Evolutionary conservation across 1,139 yeast genomes (phyloP), one percentile per base, ranked within the genome.

Genomic region (Kluyveromyces sp.): DNA sequence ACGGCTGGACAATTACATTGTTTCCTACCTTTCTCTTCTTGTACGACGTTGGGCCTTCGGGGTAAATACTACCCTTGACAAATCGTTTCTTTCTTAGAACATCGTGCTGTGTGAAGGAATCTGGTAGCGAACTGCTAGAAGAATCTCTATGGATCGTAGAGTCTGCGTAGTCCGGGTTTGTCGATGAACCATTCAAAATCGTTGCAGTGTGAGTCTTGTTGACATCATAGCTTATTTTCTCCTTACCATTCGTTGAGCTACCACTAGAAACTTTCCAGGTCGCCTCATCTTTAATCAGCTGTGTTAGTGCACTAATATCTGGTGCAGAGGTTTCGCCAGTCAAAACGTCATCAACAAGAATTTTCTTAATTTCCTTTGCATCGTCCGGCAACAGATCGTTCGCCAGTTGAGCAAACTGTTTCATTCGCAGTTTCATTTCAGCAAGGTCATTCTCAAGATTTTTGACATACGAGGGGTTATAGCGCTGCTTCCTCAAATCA

Each of bases 401-500:
- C 22, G 54, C 56, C 1, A 58, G 39, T 26, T 49, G 56, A 18
- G 54, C 56, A 2, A 58, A 39, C 9, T 48, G 51, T 35, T 49
- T 49, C 28, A 65, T 45, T 36, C 53, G 54, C 2, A 49, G 46
- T 42, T 63, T 63, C 30, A 63, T 47, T n/a, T 51, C 46, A 9
- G 58, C 56, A 26, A 61, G 52, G 39, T 59, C 65, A 2, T 51
- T 48, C 43, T 66, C 69, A 34, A 67, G 48, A 1, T 60, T 49
- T 26, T 57, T 64, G 19, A 77, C 80, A 50, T 77, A 77, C 39
- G 68, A 68, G 6, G 71, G 73, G 0, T 75, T 68, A 3, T 77
- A 76, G 42, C 82, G 62, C 48, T 70, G 73, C 53, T 75, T 76
- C 39, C 83, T 61, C 66, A 73, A 64, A 55, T 78, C 83, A 45